phyloP scores from a whole-genome alignment of 768 basidiomycete genomes.

The Porphyrellus cyaneotinctus region DNA sequence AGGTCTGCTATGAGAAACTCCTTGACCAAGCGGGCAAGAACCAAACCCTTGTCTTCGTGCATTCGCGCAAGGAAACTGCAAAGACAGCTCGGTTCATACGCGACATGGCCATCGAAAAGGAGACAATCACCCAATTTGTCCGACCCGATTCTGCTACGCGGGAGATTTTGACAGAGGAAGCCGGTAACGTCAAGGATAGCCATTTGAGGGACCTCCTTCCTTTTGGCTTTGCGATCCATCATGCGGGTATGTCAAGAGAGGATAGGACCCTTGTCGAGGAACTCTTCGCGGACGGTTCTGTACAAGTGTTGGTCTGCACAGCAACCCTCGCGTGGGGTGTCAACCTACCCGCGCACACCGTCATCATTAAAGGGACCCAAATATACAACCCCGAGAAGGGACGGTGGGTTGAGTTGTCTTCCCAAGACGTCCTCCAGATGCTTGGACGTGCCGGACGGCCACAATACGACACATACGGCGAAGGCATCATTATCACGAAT shows the following conservation, averaged over 20 bases:
- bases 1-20: slow-evolving; percentile 98
- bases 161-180: slow-evolving; percentile 85
- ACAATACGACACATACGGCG: slow-evolving; percentile 95
- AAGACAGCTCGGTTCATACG: slow-evolving; percentile 94
- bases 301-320: slow-evolving; percentile 94
- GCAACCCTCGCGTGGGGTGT: slow-evolving; percentile 99
- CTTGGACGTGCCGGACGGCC: slow-evolving; percentile 96
- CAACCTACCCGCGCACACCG: slow-evolving; percentile 94
- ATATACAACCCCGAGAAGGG: slow-evolving; percentile 99
- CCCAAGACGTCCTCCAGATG: slow-evolving; percentile 98
- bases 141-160: slow-evolving; percentile 88
- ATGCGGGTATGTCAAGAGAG: slow-evolving; percentile 92
- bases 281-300: slow-evolving; percentile 84
- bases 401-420: slow-evolving; percentile 91
- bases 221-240: slow-evolving; percentile 97
- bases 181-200: slow-evolving; percentile 73
- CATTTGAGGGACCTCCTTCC: slow-evolving; percentile 87
- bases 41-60: slow-evolving; percentile 94
- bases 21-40: slow-evolving; percentile 89
- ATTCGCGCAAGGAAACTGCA: slow-evolving; percentile 96
- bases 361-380: slow-evolving; percentile 99
- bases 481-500: slow-evolving; percentile 98
- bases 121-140: slow-evolving; percentile 94
- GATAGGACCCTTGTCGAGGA: slow-evolving; percentile 93
- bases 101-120: slow-evolving; percentile 94